Evolutionary conservation across 2,329 filamentous ascomycete genomes (phyloP).

Genomic region (Scedosporium minutisporum): DNA sequence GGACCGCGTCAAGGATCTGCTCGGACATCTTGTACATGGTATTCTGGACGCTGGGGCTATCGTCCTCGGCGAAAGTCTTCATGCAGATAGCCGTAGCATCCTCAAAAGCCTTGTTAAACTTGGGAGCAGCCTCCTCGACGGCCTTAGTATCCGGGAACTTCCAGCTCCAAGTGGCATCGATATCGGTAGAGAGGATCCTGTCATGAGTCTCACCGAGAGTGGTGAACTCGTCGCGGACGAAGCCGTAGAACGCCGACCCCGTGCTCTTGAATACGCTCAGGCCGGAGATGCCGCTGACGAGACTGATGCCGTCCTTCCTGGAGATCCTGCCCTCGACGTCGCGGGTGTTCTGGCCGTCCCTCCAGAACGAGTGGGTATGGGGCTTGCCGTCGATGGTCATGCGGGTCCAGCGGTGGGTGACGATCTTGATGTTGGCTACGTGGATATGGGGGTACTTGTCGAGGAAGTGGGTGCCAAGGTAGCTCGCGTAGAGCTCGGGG

Average conservation of each 20-base stretch:
- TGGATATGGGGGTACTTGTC: slow-evolving; percentile 82
- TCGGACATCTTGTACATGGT: slow-evolving; percentile 99
- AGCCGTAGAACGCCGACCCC: slow-evolving; percentile 90
- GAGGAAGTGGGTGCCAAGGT: slow-evolving; percentile 81
- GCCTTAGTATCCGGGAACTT: slow-evolving; percentile 55
- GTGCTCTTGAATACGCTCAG: slow-evolving; percentile 93
- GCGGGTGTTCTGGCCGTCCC: slow-evolving; percentile 81
- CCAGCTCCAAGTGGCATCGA: slow-evolving; percentile 85
- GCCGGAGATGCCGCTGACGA: slow-evolving; percentile 70
- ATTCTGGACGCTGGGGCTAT: slow-evolving; percentile 86
- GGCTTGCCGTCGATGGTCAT: slow-evolving; percentile 79
- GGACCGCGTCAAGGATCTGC: slow-evolving; percentile 67
- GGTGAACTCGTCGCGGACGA: slow-evolving; percentile 87
- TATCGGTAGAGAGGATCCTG: slow-evolving; percentile 87
- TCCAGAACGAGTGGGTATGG: slow-evolving; percentile 90
- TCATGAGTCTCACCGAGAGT: slow-evolving; percentile 87
- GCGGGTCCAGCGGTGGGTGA: slow-evolving; percentile 85
- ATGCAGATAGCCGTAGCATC: slow-evolving; percentile 77
- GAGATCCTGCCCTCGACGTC: slow-evolving; percentile 65
- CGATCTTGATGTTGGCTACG: slow-evolving; percentile 69
- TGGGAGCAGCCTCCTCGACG: slow-evolving; percentile 51
- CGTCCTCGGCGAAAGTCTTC: slow-evolving; percentile 80
- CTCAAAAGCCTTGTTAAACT: slow-evolving; percentile 73
- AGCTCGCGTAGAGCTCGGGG: slow-evolving; percentile 82
- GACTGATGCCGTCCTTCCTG: slow-evolving; percentile 58